Evolutionary conservation across 495 filamentous ascomycete species (phyloP), one percentile per base, ranked within the genome.

Genomic region (Trichoderma parareesei): DNA sequence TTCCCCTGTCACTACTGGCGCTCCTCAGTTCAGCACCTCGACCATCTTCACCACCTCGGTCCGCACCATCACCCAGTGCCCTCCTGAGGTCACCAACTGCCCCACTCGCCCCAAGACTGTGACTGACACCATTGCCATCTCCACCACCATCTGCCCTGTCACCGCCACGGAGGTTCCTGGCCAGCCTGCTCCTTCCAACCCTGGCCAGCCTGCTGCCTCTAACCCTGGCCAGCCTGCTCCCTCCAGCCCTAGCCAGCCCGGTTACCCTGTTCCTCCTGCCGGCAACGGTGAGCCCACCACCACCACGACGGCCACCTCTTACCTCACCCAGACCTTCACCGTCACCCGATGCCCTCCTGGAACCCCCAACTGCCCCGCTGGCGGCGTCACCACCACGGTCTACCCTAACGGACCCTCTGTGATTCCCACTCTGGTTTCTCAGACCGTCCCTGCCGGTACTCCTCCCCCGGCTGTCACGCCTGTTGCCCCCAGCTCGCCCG

Each of bases 271-370:
- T 67, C 43, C 64, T 55, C 38, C 18, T 67, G 43, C 53, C 65
- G 35, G 27, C 27, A 27, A 27, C 27, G 27, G 27, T 27, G 27
- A 57, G 18, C 62, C 61, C 27, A 65, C 67, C 27, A 57, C 53
- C 27, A 57, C 53, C 53, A 86, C 83, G 62, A 84, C 82, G 20
- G 87, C 85, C 10, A 88, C 86, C 55, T 75, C 87, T 20, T 88
- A 80, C 73, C 73, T 78, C 18, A 89, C 86, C 10, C 81, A 76
- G 62, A 76, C 80, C 68, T 37, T 57, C 27, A 57, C 86, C 6
- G 76, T 87, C 69, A 85, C 82, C 3, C 81, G 79, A 66, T 88
- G 85, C 70, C 38, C 60, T 40, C 60, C 60, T 11, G 38, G 18
- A 27, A 43, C 42, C 14, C 18, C 38, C 37, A 43, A 62, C 60